Evolutionary conservation across 2,329 filamentous ascomycete genomes (phyloP).

Genomic region (Calycina marina): DNA sequence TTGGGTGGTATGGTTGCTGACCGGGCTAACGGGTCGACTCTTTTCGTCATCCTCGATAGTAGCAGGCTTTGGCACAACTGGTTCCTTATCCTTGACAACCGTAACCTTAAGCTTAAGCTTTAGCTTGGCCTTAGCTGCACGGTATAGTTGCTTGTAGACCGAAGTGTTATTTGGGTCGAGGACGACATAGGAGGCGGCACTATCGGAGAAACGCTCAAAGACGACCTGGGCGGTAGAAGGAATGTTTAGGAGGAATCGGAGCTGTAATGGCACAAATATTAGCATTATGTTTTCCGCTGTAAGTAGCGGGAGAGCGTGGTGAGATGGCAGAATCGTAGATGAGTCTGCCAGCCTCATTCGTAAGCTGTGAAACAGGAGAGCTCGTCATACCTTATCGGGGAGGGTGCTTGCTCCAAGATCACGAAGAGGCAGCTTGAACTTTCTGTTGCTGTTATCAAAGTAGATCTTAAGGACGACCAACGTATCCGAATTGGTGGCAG

Average conservation of each 20-base stretch:
- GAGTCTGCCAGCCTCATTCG: slow-evolving; percentile 10
- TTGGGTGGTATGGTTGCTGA: slow-evolving; percentile 2
- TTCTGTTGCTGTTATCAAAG: slow-evolving; percentile 59
- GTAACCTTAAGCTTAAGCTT: slow-evolving; percentile 83
- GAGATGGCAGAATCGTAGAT: slow-evolving; percentile 1
- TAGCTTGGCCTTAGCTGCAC: slow-evolving; percentile 93
- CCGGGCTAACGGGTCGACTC: slow-evolving; percentile 7
- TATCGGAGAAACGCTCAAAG: slow-evolving; percentile 93
- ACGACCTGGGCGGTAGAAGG: slow-evolving; percentile 44
- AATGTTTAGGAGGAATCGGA: slow-evolving; percentile 55
- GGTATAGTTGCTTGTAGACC: slow-evolving; percentile 93
- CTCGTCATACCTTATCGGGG: slow-evolving; percentile 76
- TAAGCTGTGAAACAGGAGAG: slow-evolving; percentile 5
- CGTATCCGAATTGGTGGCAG: slow-evolving; percentile 40
- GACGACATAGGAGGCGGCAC: slow-evolving; percentile 63
- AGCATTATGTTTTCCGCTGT: too few species aligned
- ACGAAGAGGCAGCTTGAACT: slow-evolving; percentile 78
- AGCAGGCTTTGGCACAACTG: slow-evolving; percentile 23
- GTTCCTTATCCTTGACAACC: slow-evolving; percentile 24
- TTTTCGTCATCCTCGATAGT: slow-evolving; percentile 34
- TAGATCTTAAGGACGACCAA: slow-evolving; percentile 76
- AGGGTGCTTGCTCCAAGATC: slow-evolving; percentile 65
- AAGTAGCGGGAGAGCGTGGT: background rate
- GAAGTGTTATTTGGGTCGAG: slow-evolving; percentile 64
- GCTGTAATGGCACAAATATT: slow-evolving; percentile 34